Conservation (phyloP, 176 grass and related monocot species). For the Oryza punctata region DNA sequence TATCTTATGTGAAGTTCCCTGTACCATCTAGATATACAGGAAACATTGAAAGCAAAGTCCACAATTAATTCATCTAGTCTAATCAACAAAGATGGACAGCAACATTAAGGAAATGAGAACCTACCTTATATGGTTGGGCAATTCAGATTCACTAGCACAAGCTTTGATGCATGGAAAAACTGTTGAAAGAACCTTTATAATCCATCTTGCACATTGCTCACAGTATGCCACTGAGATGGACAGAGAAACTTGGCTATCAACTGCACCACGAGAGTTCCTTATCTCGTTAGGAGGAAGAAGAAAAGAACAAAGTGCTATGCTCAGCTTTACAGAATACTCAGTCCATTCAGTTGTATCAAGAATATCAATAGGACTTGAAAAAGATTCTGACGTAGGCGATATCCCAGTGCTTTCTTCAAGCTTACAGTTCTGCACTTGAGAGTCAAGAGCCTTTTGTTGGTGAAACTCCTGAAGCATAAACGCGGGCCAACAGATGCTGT, state of each 20-base stretch:
- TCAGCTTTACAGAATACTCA: constrained; percentile 75
- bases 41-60: background rate
- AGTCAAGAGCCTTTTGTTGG: constrained; percentile 43
- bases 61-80: constrained; percentile 10
- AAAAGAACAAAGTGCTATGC: constrained; percentile 87
- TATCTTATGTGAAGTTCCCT: constrained; percentile 31
- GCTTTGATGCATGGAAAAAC: constrained; percentile 93
- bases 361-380: constrained; percentile 51
- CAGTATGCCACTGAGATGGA: constrained; percentile 85
- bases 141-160: constrained; percentile 72
- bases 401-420: background rate
- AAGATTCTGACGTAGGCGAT: constrained; percentile 40
- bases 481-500: constrained; percentile 94
- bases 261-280: constrained; percentile 51
- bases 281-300: constrained; percentile 80
- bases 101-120: constrained; percentile 32
- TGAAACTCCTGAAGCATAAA: constrained; percentile 85
- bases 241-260: constrained; percentile 61
- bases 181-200: constrained; percentile 91
- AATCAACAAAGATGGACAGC: constrained; percentile 22
- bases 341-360: constrained; percentile 80
- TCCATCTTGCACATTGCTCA: constrained; percentile 91
- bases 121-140: constrained; percentile 87
- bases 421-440: background rate
- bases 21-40: constrained; percentile 17